phyloP scores from a whole-genome alignment of 495 filamentous ascomycete genomes.

The Trypethelium eluteriae region DNA sequence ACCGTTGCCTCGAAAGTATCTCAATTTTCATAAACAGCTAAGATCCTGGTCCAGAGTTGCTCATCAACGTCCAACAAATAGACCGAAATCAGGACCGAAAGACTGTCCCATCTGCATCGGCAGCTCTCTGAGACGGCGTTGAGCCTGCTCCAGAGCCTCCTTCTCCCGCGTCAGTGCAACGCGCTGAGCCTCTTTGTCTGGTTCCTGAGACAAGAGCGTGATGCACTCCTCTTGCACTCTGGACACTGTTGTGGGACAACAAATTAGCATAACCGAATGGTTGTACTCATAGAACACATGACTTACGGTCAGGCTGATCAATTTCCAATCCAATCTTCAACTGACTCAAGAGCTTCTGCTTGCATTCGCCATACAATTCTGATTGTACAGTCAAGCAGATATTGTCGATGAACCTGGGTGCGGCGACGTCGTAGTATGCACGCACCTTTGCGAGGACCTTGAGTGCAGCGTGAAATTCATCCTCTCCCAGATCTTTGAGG shows the following conservation, averaged over 20 bases:
- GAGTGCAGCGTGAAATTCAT: conserved; percentile 42
- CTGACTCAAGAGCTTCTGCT: conserved; percentile 31
- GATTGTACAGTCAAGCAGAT: conserved; percentile 42
- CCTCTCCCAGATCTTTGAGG: conserved; percentile 35
- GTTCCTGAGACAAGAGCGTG: conserved; percentile 46
- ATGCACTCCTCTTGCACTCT: conserved; percentile 37
- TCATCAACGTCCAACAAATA: not conserved
- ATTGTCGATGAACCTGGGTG: conserved; percentile 42
- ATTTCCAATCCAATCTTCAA: conserved; percentile 30
- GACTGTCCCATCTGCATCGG: not conserved
- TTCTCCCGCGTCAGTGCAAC: conserved; percentile 37
- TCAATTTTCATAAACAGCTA: not conserved
- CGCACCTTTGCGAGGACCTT: conserved; percentile 44
- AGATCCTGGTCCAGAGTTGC: not conserved
- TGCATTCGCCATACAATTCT: conserved; percentile 43
- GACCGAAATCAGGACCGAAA: not conserved
- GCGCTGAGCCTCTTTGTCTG: conserved; percentile 39
- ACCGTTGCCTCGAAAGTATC: too few species aligned
- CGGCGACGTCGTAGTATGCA: conserved; percentile 50
- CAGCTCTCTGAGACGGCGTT: conserved; percentile 35
- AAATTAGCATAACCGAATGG: not conserved
- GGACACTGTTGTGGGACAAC: not conserved
- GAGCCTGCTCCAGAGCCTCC: conserved; percentile 41
- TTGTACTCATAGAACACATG: not conserved
- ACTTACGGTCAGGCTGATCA: conserved; percentile 34